Evolutionary conservation across 345 rosid species (phyloP), one percentile per base, ranked within the genome.

Genomic region (Pistacia vera): DNA sequence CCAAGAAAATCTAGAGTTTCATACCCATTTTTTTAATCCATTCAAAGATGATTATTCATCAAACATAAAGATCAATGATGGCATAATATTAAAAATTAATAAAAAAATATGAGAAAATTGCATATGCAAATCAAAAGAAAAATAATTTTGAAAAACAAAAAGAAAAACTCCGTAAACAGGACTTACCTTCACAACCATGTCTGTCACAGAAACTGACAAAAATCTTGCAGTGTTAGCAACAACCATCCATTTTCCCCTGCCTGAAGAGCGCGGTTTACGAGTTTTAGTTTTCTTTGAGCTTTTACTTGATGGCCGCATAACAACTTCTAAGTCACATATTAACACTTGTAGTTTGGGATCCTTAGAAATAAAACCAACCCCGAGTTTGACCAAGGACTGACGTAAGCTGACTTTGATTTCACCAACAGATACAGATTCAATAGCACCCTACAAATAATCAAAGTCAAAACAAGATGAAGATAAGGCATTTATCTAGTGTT

Each of bases 181-280:
- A 82, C 79, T 79, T 85, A 92, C 99, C 97, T 90, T 92, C 79
- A 96, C 75, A 83, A 83, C 89, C 83, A 96, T 86, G 85, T 96
- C 98, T 44, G 93, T 80, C 54, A 96, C 85, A 65, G 97, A 92
- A 79, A 93, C 88, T 20, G 99, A 96, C 82, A 96, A 82, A 87
- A 90, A 96, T 83, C 93, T 90, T 52, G 98, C 97, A 79, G 87
- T 67, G 71, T 89, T 93, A 77, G 99, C 99, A 65, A 89, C 86
- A 81, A 93, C 91, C 93, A 87, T 92, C 97, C 93, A 96, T 80
- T 91, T 93, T 78, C 97, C 99, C 83, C 93, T 78, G 81, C 99
- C 94, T 76, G 91, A 81, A 67, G 72, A 71, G 20, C 92, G 87
- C 36, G 85, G 67, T 75, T 81, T 93, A 68, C 63, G 89, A 72